Base-by-base conservation (phyloP, 106 monocot genomes). In the Alisma plantagoaquatica region DNA sequence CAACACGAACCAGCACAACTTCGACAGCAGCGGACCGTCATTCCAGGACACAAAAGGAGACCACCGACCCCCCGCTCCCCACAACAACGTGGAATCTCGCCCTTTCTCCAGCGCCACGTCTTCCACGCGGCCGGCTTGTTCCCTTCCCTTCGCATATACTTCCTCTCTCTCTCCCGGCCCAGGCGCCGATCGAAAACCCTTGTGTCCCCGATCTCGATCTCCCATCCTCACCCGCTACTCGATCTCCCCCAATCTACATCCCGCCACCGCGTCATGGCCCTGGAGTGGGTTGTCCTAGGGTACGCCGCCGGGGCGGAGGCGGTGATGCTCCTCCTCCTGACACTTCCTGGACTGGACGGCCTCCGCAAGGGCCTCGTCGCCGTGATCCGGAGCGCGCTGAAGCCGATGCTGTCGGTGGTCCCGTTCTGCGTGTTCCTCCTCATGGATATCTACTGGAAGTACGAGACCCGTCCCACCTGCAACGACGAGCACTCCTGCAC, bases 391-490 rank as follows among this genome's bases (percentile, higher is more conserved):
- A 68, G 49, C 70, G 73, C 82, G 17, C 73, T 88, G 25, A 88
- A 79, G 70, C 82, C 78, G n/a, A 26, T 88, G 51, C 63, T 88
- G 23, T 59, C 88, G 15, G 73, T 87, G 41, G 59, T 87, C 8
- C 87, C 87, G 23, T 88, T 88, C 73, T 82, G 82, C 57, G 58
- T 88, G 48, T 88, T 88, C 43, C 73, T 82, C 2, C 49, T 88
- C 2, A 62, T 82, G 70, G 88, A 88, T 53, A 82, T 88, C 43
- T 88, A 88, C 64, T 88, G 88, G 88, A 88, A 88, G 78, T 79
- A 88, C 70, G 79, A 88, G 76, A 76, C 50, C 24, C 78, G 75
- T 6, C 75, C 76, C 31, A 70, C 47, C 22, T 88, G 88, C 75
- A 66, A 60, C 7, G 53, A 73, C 41, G 78, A 82, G 66, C 66